These are phyloP conservation scores for Entrophospora sp. DNA, from an alignment of 192 early-diverging fungal genomes.

Conservation along the genomic window DNA sequence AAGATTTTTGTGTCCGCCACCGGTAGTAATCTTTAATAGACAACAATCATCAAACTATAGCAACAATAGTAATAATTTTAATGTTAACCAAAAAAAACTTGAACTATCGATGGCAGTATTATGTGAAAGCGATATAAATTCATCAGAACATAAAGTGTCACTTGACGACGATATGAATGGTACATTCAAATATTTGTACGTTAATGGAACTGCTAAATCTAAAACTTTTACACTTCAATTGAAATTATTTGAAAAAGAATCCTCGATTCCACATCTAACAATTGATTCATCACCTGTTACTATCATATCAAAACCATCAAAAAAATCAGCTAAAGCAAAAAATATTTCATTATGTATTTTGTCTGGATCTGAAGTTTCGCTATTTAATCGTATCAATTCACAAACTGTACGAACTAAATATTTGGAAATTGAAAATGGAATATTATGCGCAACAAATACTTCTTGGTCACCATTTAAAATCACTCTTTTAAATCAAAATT, in stretches of 20 bases:
- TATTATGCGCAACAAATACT: conserved; percentile 51
- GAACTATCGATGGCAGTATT: conserved; percentile 55
- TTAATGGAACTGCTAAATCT: conserved; percentile 70
- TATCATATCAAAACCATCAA: conserved; percentile 90
- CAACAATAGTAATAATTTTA: conserved; percentile 26
- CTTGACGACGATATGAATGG: conserved; percentile 48
- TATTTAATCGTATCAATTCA: conserved; percentile 88
- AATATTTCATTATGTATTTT: conserved; percentile 70
- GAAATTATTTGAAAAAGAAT: conserved; percentile 43
- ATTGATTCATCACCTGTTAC: conserved; percentile 67
- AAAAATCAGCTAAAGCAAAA: conserved; percentile 79
- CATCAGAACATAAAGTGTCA: conserved; percentile 37
- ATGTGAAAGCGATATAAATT: conserved; percentile 39
- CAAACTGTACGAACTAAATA: conserved; percentile 87
- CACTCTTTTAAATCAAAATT: conserved; percentile 25
- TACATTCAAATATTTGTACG: conserved; percentile 68
- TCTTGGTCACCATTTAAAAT: conserved; percentile 59
- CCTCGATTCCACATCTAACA: conserved; percentile 40
- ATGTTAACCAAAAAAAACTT: conserved; percentile 46
- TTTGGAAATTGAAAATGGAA: conserved; percentile 52
- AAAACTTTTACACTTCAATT: conserved; percentile 69
- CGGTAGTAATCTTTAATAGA: conserved; percentile 52
- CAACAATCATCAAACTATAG: too few relatives aligned
- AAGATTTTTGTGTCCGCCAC: conserved; percentile 72
- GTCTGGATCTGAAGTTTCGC: conserved; percentile 63